Conservation (phyloP, 2,329 filamentous ascomycete species). For the Intubia oerlemansii region DNA sequence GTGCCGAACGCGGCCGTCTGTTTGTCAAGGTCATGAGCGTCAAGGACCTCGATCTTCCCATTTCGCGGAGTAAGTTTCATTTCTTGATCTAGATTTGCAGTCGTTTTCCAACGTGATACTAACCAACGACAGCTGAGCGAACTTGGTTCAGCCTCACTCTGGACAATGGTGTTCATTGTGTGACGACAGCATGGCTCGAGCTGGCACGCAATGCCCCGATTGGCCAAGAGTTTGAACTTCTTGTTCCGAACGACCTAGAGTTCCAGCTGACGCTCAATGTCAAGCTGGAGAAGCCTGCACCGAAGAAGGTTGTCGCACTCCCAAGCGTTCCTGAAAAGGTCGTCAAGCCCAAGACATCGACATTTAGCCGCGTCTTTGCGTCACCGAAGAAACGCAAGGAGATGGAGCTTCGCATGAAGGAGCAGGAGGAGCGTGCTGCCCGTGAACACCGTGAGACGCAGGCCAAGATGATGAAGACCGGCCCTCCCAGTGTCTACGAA, state of each 20-base stretch:
- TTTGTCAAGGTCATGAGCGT: constrained; percentile 99
- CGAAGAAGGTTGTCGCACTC: constrained; percentile 21
- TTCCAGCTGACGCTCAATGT: constrained; percentile 96
- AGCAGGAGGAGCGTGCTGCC: constrained; percentile 57
- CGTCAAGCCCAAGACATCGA: constrained; percentile 46
- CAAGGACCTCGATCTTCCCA: constrained; percentile 79
- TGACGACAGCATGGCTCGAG: constrained; percentile 90
- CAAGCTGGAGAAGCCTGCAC: constrained; percentile 64
- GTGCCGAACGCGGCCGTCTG: constrained; percentile 67
- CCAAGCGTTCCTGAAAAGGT: too few species aligned
- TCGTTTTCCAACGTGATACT: constrained; percentile 1
- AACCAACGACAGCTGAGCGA: constrained; percentile 43
- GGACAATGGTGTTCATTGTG: constrained; percentile 96
- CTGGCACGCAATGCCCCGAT: constrained; percentile 82
- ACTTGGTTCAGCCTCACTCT: constrained; percentile 90
- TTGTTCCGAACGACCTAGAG: constrained; percentile 93
- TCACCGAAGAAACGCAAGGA: constrained; percentile 96
- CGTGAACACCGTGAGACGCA: constrained; percentile 42
- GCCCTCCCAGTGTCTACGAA: constrained; percentile 61
- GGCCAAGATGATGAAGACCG: constrained; percentile 38
- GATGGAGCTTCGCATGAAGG: constrained; percentile 61
- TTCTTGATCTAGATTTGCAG: too few species aligned
- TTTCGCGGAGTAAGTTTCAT: constrained; percentile 57
- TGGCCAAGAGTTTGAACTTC: constrained; percentile 93
- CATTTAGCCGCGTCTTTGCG: constrained; percentile 80